Evolutionary conservation across 192 early-diverging fungal genomes (phyloP), one percentile per base, ranked within the genome.

Genomic region (Phycomyces blakesleeanus): DNA sequence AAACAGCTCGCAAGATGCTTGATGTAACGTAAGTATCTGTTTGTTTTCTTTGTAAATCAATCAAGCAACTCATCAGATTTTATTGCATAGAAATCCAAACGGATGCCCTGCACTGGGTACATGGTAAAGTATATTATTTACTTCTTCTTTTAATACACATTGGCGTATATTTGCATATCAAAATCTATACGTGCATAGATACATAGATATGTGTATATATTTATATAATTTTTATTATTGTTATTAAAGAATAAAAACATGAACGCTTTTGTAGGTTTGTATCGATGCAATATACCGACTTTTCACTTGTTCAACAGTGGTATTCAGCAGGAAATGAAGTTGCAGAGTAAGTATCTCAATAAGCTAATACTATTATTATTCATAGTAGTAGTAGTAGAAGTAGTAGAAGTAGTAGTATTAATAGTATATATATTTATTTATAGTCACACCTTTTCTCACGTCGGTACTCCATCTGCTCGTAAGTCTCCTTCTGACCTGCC

Each of bases 281-380:
- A 2, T 78, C 80, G 24, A 82, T 79, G 29, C 51, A 75, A 20
- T 85, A 87, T 64, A 84, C 87, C 0, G 79, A 87, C 57, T 84
- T 74, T 55, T 57, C 72, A 0, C 59, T 78, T n/a, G 83, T 82
- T 21, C 72, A 84, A 47, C 67, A 79, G 56, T 76, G 78, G 71
- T 83, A 88, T 59, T 75, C 82, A 24, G 57, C 64, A 18, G 84
- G 84, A 42, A 78, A 85, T 55, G 85, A 87, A 62, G 77, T 89
- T 47, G 67, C 81, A 75, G 39, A 75, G 75, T 63, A 70, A 51
- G 80, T 81, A 54, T n/a, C n/a, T n/a, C n/a, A n/a, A n/a, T n/a
- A n/a, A n/a, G n/a, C n/a, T n/a, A n/a, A n/a, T n/a, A n/a, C n/a
- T n/a, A n/a, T n/a, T n/a, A n/a, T n/a, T n/a, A n/a, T n/a, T n/a